Evolutionary conservation across 1,284 basidiomycete species (phyloP).

Genomic region (Heliocybe sulcata): DNA sequence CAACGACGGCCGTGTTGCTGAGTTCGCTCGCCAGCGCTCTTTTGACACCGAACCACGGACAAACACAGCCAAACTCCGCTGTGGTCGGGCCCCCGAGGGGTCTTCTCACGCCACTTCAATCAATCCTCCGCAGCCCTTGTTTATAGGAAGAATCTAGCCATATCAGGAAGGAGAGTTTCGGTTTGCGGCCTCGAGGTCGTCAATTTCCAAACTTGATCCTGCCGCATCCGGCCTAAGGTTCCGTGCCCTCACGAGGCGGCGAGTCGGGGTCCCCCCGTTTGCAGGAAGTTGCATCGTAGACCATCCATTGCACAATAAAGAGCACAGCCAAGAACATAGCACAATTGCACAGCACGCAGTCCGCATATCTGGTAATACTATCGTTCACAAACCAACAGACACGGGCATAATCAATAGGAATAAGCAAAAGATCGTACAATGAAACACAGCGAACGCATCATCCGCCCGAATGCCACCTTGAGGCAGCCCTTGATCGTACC

Average conservation of each 20-base stretch:
- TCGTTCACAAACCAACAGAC: too few relatives aligned
- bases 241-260: neutral
- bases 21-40: neutral
- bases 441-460: neutral
- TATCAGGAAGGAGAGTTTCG: slow-evolving; percentile 1
- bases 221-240: neutral
- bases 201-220: neutral
- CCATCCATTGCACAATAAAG: neutral
- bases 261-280: neutral
- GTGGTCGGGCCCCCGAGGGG: neutral
- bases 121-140: neutral
- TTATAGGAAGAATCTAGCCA: slow-evolving; percentile 1
- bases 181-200: neutral
- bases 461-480: neutral
- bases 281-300: neutral
- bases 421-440: neutral
- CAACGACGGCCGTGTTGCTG: neutral
- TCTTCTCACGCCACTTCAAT: neutral
- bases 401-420: neutral
- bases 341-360: neutral
- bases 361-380: neutral
- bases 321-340: neutral
- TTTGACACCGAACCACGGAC: neutral
- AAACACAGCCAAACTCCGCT: neutral
- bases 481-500: neutral